Percentiles rank a stretch among this genome's conserved stretches.
These are phyloP conservation scores for Coniferiporia weirii DNA, from an alignment of 1,284 basidiomycete genomes.

Conservation along the genomic window DNA sequence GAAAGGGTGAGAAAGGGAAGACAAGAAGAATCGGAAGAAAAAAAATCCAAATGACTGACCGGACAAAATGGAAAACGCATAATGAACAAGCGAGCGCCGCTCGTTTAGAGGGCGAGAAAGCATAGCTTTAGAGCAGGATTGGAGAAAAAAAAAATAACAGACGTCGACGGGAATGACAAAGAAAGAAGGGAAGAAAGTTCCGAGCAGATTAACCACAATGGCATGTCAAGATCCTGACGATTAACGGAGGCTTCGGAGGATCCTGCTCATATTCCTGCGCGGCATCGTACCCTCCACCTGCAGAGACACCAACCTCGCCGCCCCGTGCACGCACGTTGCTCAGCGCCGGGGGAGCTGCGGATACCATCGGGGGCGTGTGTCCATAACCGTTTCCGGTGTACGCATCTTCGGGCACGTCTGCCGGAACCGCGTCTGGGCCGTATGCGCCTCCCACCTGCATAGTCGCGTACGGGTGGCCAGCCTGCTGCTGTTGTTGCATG, in stretches of 20 bases:
- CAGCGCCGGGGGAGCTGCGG: conserved; percentile 63
- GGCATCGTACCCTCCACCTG: conserved; percentile 53
- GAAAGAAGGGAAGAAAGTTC: not conserved
- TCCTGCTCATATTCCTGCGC: conserved; percentile 46
- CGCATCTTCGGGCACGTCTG: not conserved
- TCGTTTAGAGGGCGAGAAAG: not conserved
- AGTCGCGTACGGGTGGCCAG: conserved; percentile 15
- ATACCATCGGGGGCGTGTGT: conserved; percentile 69
- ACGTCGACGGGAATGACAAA: not conserved
- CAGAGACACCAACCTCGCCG: conserved; percentile 59
- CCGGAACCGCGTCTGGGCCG: not conserved
- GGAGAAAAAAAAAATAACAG: not conserved
- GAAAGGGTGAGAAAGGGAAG: not conserved
- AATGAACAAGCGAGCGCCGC: not conserved
- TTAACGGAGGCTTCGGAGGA: conserved; percentile 48
- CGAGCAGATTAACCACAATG: conserved; percentile 45
- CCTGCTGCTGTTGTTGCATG: conserved; percentile 30
- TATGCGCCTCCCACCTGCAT: conserved; percentile 3
- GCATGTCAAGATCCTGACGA: conserved; percentile 67
- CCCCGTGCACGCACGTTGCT: conserved; percentile 64
- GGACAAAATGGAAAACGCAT: not conserved
- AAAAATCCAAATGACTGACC: not conserved
- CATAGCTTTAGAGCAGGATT: not conserved
- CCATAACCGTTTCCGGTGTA: conserved; percentile 39
- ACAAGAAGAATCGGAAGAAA: not conserved